Evolutionary conservation across 495 filamentous ascomycete species (phyloP).

Genomic region (Sphaerosporella brunnea): DNA sequence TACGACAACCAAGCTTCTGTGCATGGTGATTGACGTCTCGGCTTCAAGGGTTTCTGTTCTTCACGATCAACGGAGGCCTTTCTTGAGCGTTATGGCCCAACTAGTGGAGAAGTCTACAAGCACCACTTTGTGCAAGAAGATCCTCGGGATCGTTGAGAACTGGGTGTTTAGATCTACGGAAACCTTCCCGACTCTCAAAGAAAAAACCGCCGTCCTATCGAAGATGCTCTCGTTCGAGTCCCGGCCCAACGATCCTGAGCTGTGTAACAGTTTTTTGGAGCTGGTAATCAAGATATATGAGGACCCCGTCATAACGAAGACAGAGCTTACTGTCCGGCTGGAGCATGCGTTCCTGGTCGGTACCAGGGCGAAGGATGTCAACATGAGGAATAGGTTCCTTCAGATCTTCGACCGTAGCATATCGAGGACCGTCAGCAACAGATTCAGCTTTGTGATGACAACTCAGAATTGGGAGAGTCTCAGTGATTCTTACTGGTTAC

Average conservation of each 20-base stretch:
- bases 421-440: slow-evolving; percentile 65
- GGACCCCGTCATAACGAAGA: slow-evolving; percentile 81
- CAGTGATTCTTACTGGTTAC: slow-evolving; percentile 85
- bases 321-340: slow-evolving; percentile 86
- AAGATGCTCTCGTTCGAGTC: slow-evolving; percentile 96
- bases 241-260: slow-evolving; percentile 55
- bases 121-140: slow-evolving; percentile 67
- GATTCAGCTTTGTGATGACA: slow-evolving; percentile 70
- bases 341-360: slow-evolving; percentile 97
- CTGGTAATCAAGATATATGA: slow-evolving; percentile 96
- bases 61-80: slow-evolving; percentile 80
- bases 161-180: slow-evolving; percentile 93
- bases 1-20: slow-evolving; percentile 68
- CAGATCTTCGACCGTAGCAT: slow-evolving; percentile 81
- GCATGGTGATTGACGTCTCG: slow-evolving; percentile 85
- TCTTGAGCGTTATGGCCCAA: slow-evolving; percentile 81
- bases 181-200: slow-evolving; percentile 87
- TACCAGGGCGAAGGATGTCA: slow-evolving; percentile 79
- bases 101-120: slow-evolving; percentile 87
- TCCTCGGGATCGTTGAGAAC: slow-evolving; percentile 78
- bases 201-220: slow-evolving; percentile 88
- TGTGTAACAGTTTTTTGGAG: slow-evolving; percentile 82
- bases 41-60: slow-evolving; percentile 81
- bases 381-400: slow-evolving; percentile 94
- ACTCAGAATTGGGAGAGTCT: slow-evolving; percentile 97